A percentile compares a stretch with the other conserved stretches of the same genome.
phyloP scores from a whole-genome alignment of 805 yeast species.

The Wickerhamiella azyma region DNA sequence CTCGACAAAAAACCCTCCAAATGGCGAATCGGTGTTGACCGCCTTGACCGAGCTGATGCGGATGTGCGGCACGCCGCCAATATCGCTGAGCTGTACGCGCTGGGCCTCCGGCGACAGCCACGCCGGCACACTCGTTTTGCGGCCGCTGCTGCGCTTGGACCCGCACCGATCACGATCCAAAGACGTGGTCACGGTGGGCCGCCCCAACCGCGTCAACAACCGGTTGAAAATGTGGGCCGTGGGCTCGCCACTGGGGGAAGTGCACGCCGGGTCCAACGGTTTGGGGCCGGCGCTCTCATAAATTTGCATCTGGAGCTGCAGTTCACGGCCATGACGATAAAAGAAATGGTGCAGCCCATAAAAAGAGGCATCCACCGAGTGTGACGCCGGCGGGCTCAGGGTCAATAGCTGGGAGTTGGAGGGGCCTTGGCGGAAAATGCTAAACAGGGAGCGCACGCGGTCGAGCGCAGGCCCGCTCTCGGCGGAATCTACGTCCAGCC shows the following conservation, averaged over 20 bases:
- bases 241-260: not conserved
- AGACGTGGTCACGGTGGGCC: not conserved
- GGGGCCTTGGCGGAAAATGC: not conserved
- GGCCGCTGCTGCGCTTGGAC: slow-evolving; percentile 1
- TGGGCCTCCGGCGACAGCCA: not conserved
- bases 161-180: not conserved
- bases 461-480: not conserved
- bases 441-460: not conserved
- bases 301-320: not conserved
- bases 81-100: not conserved
- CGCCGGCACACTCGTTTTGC: not conserved
- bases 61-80: not conserved
- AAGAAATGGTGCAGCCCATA: slow-evolving; percentile 1
- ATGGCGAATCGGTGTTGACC: not conserved
- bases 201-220: not conserved
- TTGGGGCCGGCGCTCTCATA: not conserved
- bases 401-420: not conserved
- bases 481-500: not conserved
- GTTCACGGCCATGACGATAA: slow-evolving; percentile 3
- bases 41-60: not conserved
- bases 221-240: not conserved
- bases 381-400: not conserved
- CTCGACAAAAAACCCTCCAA: not conserved
- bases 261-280: not conserved
- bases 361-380: not conserved